Conservation (phyloP, 257 asterid genomes). For the Striga asiatica region DNA sequence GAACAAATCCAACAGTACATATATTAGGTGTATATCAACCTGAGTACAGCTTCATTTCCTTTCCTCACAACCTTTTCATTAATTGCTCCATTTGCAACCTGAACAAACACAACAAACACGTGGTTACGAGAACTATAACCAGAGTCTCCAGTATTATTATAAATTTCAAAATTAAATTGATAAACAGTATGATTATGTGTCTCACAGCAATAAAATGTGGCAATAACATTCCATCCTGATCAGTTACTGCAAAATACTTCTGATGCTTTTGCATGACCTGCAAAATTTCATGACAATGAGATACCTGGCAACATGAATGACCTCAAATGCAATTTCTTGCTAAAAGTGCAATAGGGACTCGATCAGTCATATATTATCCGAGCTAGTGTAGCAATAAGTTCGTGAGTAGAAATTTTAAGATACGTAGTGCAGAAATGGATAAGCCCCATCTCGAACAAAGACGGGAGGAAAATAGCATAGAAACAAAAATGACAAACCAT, state of each 20-base stretch:
- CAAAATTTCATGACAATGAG: constrained; percentile 20
- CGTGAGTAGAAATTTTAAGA: not conserved
- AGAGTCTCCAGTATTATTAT: constrained; percentile 1
- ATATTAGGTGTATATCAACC: constrained; percentile 31
- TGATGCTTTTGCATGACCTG: constrained; percentile 99
- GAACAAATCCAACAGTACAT: not conserved
- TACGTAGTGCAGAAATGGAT: not conserved
- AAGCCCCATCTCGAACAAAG: constrained; percentile 9
- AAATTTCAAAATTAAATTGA: not conserved
- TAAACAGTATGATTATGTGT: constrained; percentile 16
- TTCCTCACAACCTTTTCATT: constrained; percentile 63
- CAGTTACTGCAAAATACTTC: constrained; percentile 78
- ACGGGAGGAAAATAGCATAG: not conserved
- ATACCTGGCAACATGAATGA: not conserved
- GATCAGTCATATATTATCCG: not conserved
- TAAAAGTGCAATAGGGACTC: not conserved
- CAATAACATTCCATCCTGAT: constrained; percentile 55
- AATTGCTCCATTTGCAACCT: constrained; percentile 97
- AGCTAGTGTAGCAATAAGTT: constrained; percentile 7
- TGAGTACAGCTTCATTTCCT: constrained; percentile 97
- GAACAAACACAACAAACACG: constrained; percentile 20
- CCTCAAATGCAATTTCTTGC: not conserved
- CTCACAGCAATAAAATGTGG: constrained; percentile 87
- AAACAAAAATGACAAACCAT: constrained; percentile 42
- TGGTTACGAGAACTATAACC: constrained; percentile 5